These are phyloP conservation scores for Backusella sp. DNA, from an alignment of 192 early-diverging fungal genomes.

Conservation along the genomic window DNA sequence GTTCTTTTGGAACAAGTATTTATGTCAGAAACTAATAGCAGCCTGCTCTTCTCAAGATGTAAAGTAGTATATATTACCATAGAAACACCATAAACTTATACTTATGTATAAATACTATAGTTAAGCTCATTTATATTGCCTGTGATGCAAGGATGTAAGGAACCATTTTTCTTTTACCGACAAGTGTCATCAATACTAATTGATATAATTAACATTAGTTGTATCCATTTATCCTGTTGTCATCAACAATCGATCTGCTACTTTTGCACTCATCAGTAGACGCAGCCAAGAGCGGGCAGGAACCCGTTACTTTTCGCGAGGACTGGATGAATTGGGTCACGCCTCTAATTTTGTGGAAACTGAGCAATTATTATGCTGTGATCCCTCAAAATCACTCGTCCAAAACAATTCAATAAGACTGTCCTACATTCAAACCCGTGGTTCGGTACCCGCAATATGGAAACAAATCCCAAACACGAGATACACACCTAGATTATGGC, in stretches of 20 bases:
- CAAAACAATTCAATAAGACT: conserved; percentile 30
- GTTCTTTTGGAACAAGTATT: conserved; percentile 88
- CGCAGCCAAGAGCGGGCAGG: conserved; percentile 80
- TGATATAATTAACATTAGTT: conserved; percentile 41
- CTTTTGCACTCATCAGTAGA: conserved; percentile 81
- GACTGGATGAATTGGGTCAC: conserved; percentile 85
- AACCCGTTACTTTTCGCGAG: conserved; percentile 91
- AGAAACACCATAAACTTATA: neutral
- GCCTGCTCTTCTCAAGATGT: conserved; percentile 25
- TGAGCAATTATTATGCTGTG: conserved; percentile 82
- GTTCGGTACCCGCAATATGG: conserved; percentile 94
- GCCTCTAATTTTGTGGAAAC: conserved; percentile 98
- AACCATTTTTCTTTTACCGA: neutral
- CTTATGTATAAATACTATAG: conserved; percentile 30
- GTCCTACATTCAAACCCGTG: conserved; percentile 90
- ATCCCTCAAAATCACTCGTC: conserved; percentile 42
- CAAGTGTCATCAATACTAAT: neutral
- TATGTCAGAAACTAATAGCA: conserved; percentile 65
- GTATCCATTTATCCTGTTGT: conserved; percentile 55
- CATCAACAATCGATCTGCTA: conserved; percentile 65
- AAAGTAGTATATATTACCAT: neutral
- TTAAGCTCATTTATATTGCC: conserved; percentile 84
- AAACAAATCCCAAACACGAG: conserved; percentile 87
- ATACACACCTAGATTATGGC: conserved; percentile 82
- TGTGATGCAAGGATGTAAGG: conserved; percentile 86